These are phyloP conservation scores for Leishmania mexicana DNA, from an alignment of 208 protist species.

Conservation along the genomic window DNA sequence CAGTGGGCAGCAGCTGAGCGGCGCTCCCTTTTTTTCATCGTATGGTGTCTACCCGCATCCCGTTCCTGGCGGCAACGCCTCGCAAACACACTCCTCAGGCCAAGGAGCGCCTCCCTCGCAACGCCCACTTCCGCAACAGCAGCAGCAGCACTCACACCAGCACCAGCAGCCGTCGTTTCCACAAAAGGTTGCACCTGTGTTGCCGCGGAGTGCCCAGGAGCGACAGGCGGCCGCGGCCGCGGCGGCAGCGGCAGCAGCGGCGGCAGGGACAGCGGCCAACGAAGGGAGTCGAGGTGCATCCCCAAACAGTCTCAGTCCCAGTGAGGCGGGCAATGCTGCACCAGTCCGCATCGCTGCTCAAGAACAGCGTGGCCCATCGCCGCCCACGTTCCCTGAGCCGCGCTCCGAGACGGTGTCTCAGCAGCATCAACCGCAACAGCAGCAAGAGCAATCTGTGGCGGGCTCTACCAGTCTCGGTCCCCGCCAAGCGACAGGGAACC, in stretches of 20 bases:
- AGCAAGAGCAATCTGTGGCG: not conserved
- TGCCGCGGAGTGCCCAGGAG: conserved; percentile 37
- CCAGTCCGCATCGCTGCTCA: not conserved
- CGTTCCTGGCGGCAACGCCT: not conserved
- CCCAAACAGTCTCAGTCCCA: conserved; percentile 6
- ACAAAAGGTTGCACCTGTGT: conserved; percentile 23
- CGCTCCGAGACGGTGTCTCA: conserved; percentile 24
- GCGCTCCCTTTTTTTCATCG: conserved; percentile 14
- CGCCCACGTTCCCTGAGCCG: conserved; percentile 19
- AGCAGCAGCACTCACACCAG: conserved; percentile 8
- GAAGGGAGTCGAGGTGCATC: conserved; percentile 10
- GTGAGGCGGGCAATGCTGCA: not conserved
- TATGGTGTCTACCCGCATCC: conserved; percentile 9
- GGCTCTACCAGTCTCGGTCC: not conserved
- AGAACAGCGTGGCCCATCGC: conserved; percentile 25
- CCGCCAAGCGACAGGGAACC: not conserved
- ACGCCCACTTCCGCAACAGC: conserved; percentile 3
- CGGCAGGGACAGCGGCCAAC: conserved; percentile 3
- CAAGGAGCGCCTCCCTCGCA: conserved; percentile 20
- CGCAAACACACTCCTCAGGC: conserved; percentile 10
- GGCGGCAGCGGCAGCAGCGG: conserved; percentile 16
- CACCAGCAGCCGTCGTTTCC: conserved; percentile 17
- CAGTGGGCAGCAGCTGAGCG: conserved; percentile 12
- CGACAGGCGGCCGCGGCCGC: conserved; percentile 21
- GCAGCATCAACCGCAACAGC: conserved; percentile 9